Evolutionary conservation across 2,329 filamentous ascomycete species (phyloP).

Genomic region (Colletotrichum sp.): DNA sequence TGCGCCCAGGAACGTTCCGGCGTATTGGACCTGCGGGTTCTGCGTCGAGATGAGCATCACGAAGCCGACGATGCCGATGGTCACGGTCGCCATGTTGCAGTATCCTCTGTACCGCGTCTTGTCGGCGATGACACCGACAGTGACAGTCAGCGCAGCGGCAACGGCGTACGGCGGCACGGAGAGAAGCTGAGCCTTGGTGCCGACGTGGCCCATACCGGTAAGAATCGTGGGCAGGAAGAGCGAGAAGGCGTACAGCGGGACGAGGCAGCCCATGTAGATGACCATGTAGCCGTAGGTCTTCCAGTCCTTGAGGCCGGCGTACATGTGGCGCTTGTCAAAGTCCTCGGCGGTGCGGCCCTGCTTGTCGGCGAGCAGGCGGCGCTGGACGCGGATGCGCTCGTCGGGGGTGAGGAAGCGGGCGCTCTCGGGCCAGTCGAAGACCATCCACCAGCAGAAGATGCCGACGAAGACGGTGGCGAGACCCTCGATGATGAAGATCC

Average conservation of each 20-base stretch:
- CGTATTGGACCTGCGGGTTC: slow-evolving; percentile 65
- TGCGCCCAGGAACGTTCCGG: slow-evolving; percentile 72
- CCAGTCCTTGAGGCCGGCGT: slow-evolving; percentile 75
- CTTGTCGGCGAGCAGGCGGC: slow-evolving; percentile 70
- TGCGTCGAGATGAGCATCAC: slow-evolving; percentile 65
- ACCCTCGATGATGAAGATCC: slow-evolving; percentile 72
- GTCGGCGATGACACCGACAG: slow-evolving; percentile 69
- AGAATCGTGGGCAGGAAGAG: slow-evolving; percentile 66
- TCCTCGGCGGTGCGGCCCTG: slow-evolving; percentile 74
- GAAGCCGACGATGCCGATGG: slow-evolving; percentile 70
- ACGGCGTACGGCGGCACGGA: slow-evolving; percentile 65
- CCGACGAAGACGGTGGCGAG: slow-evolving; percentile 71
- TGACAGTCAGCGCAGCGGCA: slow-evolving; percentile 67
- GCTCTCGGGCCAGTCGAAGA: slow-evolving; percentile 79
- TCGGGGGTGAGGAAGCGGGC: slow-evolving; percentile 70
- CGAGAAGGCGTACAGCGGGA: slow-evolving; percentile 58
- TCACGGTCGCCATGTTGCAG: slow-evolving; percentile 68
- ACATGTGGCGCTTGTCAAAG: slow-evolving; percentile 75
- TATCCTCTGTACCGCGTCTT: slow-evolving; percentile 66
- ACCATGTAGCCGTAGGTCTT: slow-evolving; percentile 66
- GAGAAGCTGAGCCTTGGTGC: slow-evolving; percentile 55
- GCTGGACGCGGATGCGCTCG: slow-evolving; percentile 72
- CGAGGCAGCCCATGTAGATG: slow-evolving; percentile 53
- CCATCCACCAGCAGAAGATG: slow-evolving; percentile 70
- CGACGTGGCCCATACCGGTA: slow-evolving; percentile 30